A percentile compares a stretch with the other conserved stretches of the same genome.
Evolutionary conservation across 164 flowering plant species (phyloP).

Genomic region (Macadamia integrifolia): DNA sequence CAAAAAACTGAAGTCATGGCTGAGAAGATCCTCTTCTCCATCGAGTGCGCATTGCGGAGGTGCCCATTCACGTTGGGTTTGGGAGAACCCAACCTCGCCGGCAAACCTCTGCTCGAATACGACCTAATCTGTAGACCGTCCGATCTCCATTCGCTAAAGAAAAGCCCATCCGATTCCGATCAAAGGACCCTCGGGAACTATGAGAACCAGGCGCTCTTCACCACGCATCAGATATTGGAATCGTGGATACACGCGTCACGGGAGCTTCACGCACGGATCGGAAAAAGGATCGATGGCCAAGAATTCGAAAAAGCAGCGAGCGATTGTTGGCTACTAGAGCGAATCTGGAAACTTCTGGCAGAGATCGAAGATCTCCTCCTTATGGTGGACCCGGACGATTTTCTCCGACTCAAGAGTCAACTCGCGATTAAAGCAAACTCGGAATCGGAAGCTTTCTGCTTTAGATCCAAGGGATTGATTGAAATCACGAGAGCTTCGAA

Average conservation of each 20-base stretch:
- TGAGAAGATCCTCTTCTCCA: constrained; percentile 46
- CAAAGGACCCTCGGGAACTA: constrained; percentile 30
- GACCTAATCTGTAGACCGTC: constrained; percentile 68
- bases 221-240: constrained; percentile 68
- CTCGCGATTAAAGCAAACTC: constrained; percentile 38
- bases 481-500: constrained; percentile 49
- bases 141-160: constrained; percentile 60
- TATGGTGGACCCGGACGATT: constrained; percentile 81
- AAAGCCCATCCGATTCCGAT: constrained; percentile 30
- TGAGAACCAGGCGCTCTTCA: constrained; percentile 59
- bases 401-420: constrained; percentile 57
- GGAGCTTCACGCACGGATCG: constrained; percentile 40
- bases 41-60: constrained; percentile 71
- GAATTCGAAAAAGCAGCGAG: constrained; percentile 41
- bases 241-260: constrained; percentile 50
- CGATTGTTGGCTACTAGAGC: constrained; percentile 59
- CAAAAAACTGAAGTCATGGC: constrained; percentile 56
- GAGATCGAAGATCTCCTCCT: constrained; percentile 67
- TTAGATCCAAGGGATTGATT: constrained; percentile 54
- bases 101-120: constrained; percentile 73
- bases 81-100: constrained; percentile 78
- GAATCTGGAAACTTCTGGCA: constrained; percentile 62
- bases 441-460: constrained; percentile 57
- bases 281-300: constrained; percentile 24
- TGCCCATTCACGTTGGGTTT: constrained; percentile 76